Base-by-base conservation (phyloP, 805 yeast genomes). In the Sugiyamaella qingdaonensis region DNA sequence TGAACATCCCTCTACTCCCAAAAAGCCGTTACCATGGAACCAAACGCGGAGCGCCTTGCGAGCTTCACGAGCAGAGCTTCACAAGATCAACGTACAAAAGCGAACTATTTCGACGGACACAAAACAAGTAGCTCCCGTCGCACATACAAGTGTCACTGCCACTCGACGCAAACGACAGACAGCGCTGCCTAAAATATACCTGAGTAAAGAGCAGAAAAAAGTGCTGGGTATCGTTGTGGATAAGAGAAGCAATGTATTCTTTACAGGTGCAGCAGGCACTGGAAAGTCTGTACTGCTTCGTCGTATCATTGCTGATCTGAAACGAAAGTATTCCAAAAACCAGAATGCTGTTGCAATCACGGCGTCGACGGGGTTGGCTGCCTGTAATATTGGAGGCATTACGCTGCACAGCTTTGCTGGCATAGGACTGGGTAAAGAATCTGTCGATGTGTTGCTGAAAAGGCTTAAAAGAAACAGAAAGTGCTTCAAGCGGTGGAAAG, bases 211-310 rank as follows among this genome's bases (percentile, higher is more conserved):
- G 65, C 88, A 82, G 66, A 65, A 69, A 51, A 62, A 63, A 21
- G 82, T 94, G 19, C 75, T 88, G 10, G 78, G 81, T 9, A 68
- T 87, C 51, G 95, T 85, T 0, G 68, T 79, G 43, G 64, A 73
- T 19, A 90, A 95, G 0, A 42, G 55, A 2, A 71, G 74, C 14
- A 88, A 85, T 54, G 70, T 94, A 2, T 94, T 94, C 65, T 94
- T 88, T 66, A 94, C 99, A 0, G 99, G 99, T 48, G 89, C 97
- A 33, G 99, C 99, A 0, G 99, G 99, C 63, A 94, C 99, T 0
- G 99, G 99, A 65, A 94, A 94, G 66, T 92, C 99, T 1, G 85
- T 94, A 2, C 73, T 94, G n/a, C 71, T 94, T 48, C 77, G 81
- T 48, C 81, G 83, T 37, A 72, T 94, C 27, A 89, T 94, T 18